A percentile compares a stretch with the other conserved stretches of the same genome.
Evolutionary conservation across 164 flowering plant species (phyloP).

Genomic region (Hamamelis virginiana): DNA sequence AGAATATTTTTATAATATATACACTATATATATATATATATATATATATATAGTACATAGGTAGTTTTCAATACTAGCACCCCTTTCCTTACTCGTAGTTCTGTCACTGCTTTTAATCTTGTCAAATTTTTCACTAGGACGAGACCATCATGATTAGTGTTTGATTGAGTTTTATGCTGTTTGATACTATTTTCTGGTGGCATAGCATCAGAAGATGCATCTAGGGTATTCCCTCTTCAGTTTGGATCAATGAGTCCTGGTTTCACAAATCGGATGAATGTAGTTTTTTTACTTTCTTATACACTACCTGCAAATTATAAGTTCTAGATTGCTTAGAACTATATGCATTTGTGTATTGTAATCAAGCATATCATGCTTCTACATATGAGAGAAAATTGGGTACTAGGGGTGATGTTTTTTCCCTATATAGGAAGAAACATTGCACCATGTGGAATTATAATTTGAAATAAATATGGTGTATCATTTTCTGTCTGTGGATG

Average conservation of each 20-base stretch:
- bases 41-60: too few species aligned
- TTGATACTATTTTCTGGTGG: conserved; percentile 12
- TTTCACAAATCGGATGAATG: conserved; percentile 74
- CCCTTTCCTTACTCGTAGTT: too few species aligned
- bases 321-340: neutral
- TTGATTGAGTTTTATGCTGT: too few species aligned
- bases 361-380: neutral
- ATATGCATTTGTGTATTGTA: neutral
- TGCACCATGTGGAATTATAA: too few species aligned
- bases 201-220: conserved; percentile 47
- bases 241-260: conserved; percentile 79
- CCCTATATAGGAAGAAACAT: neutral
- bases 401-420: neutral
- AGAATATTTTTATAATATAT: too few species aligned
- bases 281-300: conserved; percentile 13
- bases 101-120: too few species aligned
- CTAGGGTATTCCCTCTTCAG: conserved; percentile 56
- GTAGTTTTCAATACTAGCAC: too few species aligned
- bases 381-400: neutral
- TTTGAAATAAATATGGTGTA: too few species aligned
- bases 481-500: neutral
- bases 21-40: too few species aligned
- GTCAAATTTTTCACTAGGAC: neutral
- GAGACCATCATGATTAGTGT: too few species aligned
- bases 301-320: neutral